These are phyloP conservation scores for Kodamaea restingae DNA, from an alignment of 805 yeast genomes.

Conservation along the genomic window DNA sequence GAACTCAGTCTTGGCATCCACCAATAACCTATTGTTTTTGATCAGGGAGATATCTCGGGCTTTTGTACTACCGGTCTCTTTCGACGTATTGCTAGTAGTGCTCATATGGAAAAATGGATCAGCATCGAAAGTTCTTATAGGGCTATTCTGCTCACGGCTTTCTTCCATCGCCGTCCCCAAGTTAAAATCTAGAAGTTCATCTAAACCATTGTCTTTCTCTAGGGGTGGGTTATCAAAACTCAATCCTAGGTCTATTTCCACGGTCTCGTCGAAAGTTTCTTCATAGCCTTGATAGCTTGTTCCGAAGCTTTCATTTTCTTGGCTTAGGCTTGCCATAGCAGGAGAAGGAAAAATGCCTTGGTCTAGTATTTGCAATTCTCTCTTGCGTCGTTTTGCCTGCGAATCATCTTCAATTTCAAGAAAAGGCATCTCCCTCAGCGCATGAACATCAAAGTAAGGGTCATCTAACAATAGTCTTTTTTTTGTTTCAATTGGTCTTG, in stretches of 20 bases:
- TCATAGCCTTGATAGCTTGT: neutral
- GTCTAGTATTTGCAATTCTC: conserved; percentile 12
- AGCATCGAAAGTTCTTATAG: conserved; percentile 3
- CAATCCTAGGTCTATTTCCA: conserved; percentile 2
- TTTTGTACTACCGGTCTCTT: too few relatives aligned
- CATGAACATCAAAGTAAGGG: conserved; percentile 19
- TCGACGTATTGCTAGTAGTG: conserved; percentile 6
- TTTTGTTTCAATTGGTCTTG: neutral
- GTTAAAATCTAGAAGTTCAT: conserved; percentile 7
- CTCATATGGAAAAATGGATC: conserved; percentile 13
- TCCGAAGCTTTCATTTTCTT: neutral
- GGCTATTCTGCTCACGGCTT: conserved; percentile 1
- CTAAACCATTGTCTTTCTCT: conserved; percentile 13
- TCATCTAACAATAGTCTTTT: conserved; percentile 16
- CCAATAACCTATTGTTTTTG: neutral
- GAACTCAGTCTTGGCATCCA: neutral
- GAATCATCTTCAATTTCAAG: neutral
- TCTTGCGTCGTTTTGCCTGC: conserved; percentile 13
- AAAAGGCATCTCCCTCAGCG: neutral
- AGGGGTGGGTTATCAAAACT: conserved; percentile 6
- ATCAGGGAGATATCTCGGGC: too few relatives aligned
- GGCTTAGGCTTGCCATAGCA: neutral
- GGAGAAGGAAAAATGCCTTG: neutral
- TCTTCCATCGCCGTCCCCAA: conserved; percentile 5
- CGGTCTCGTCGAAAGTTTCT: neutral